Evolutionary conservation across 352 stramenopile species (phyloP).

Genomic region (Phytophthora uliginosa): DNA sequence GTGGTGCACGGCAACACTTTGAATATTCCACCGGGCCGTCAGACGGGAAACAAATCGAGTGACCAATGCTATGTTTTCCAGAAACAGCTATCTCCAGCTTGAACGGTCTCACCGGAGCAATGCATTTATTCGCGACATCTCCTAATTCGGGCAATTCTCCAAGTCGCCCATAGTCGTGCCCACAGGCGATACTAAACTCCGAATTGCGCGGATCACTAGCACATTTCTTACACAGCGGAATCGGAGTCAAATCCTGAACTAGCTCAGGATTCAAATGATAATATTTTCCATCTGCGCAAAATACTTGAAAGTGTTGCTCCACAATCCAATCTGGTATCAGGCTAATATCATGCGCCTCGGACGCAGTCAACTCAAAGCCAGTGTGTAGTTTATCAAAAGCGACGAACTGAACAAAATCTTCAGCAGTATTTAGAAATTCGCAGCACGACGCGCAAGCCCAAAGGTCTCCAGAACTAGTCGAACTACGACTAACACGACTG

Average conservation of each 20-base stretch:
- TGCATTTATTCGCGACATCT: constrained; percentile 16
- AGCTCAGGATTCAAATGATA: constrained; percentile 22
- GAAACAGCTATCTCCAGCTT: background rate
- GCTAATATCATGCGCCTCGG: too few species aligned
- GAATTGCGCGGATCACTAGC: background rate
- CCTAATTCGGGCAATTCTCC: background rate
- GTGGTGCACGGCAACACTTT: background rate
- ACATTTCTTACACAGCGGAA: constrained; percentile 10
- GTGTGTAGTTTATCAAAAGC: too few species aligned
- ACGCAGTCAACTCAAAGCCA: too few species aligned
- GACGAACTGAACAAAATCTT: too few species aligned
- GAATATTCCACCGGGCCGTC: background rate
- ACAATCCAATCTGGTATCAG: too few species aligned
- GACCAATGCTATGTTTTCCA: constrained; percentile 5
- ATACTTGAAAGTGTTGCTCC: background rate
- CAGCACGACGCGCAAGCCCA: too few species aligned
- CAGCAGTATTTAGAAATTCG: too few species aligned
- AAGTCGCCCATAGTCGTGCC: constrained; percentile 13
- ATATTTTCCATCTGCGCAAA: background rate
- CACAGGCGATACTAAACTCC: constrained; percentile 14
- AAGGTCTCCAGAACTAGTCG: too few species aligned
- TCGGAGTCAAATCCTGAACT: constrained; percentile 1
- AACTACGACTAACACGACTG: too few species aligned
- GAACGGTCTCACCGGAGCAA: constrained; percentile 5
- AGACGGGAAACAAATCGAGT: constrained; percentile 17